Evolutionary conservation across 1,139 yeast genomes (phyloP).

Genomic region (Blastobotrys arbuscula): DNA sequence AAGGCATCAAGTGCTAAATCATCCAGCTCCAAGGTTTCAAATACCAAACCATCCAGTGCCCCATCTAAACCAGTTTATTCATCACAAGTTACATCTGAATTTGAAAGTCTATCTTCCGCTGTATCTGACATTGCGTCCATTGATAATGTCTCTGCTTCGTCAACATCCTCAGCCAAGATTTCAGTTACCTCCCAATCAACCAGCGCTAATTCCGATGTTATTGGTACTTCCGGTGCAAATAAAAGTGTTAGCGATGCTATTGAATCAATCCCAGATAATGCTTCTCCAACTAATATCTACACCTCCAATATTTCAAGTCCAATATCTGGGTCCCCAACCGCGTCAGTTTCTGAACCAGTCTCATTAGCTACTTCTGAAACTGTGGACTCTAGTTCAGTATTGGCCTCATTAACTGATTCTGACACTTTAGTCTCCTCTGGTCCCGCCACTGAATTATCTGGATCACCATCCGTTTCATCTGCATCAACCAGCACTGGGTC

Average conservation of each 20-base stretch:
- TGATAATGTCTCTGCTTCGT: background rate
- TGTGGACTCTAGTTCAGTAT: background rate
- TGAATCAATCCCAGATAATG: slow-evolving; percentile 6
- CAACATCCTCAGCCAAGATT: background rate
- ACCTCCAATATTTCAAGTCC: slow-evolving; percentile 1
- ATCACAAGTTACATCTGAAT: background rate
- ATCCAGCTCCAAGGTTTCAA: background rate
- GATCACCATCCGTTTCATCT: background rate
- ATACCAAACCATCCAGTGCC: background rate
- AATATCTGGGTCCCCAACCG: background rate
- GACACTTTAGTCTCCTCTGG: background rate
- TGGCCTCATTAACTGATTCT: background rate
- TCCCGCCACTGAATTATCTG: background rate
- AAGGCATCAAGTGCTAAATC: background rate
- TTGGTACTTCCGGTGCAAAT: no score
- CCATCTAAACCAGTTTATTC: background rate
- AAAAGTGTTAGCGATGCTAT: background rate
- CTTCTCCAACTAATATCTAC: slow-evolving; percentile 1
- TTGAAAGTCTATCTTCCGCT: background rate
- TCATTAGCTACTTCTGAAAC: background rate
- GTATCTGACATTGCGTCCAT: no score
- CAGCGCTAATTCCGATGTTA: no score
- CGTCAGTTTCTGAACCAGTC: background rate
- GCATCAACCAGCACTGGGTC: background rate
- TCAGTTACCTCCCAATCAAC: background rate